Conservation (phyloP, 2,329 filamentous ascomycete species). For the Diaporthe humulicola region DNA sequence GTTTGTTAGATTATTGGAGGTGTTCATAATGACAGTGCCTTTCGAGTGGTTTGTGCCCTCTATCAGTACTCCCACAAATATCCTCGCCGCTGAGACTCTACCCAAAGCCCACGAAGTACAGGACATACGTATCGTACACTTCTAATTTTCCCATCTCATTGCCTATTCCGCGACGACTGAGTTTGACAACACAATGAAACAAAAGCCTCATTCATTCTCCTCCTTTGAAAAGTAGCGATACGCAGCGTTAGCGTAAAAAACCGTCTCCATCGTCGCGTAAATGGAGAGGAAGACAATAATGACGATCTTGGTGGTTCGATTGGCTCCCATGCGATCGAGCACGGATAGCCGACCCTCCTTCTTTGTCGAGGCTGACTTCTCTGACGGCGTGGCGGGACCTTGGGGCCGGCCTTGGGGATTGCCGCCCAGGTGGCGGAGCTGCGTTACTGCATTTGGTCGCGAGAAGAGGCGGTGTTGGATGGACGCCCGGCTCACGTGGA, state of each 20-base stretch:
- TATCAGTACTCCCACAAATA: background rate
- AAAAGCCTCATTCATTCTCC: background rate
- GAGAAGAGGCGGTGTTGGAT: background rate
- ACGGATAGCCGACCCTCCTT: slow-evolving; percentile 6
- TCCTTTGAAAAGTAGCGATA: slow-evolving; percentile 3
- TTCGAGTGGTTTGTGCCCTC: background rate
- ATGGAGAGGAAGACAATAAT: slow-evolving; percentile 9
- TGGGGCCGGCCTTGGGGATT: background rate
- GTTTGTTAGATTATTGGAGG: background rate
- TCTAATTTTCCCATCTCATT: background rate
- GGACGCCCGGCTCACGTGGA: background rate
- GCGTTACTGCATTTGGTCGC: background rate
- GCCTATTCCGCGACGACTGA: too few relatives aligned
- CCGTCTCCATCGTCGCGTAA: slow-evolving; percentile 1
- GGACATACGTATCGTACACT: background rate
- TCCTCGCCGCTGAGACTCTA: background rate
- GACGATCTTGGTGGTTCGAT: background rate
- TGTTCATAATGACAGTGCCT: background rate
- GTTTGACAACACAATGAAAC: too few relatives aligned
- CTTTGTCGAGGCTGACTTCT: background rate
- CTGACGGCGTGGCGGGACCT: background rate
- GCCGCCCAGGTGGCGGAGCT: background rate
- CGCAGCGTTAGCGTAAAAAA: slow-evolving; percentile 2
- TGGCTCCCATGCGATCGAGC: slow-evolving; percentile 9
- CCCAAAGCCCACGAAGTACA: background rate